A percentile compares a stretch with the other conserved stretches of the same genome.
These are phyloP conservation scores for Multifurca ochricompacta DNA, from an alignment of 768 basidiomycete species.

Conservation along the genomic window DNA sequence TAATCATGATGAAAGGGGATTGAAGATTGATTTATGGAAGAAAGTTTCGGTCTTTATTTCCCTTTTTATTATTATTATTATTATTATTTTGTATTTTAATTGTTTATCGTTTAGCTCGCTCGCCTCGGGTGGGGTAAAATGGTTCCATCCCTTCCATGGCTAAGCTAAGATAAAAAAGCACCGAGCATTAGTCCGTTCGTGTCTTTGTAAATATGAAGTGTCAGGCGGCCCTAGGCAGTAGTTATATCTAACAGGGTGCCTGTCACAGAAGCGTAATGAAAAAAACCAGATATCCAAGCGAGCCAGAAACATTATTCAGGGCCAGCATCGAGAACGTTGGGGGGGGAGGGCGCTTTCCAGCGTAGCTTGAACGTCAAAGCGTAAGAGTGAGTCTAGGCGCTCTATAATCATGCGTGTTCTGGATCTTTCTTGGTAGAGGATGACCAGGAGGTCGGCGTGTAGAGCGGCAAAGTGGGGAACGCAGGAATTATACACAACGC, in stretches of 20 bases:
- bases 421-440: not conserved
- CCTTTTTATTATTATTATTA: not conserved
- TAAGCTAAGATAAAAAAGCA: not conserved
- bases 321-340: too few relatives aligned
- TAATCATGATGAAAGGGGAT: not conserved
- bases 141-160: not conserved
- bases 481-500: not conserved
- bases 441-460: slow-evolving; percentile 6
- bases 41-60: too few relatives aligned
- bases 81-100: not conserved
- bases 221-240: not conserved
- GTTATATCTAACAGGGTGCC: too few relatives aligned
- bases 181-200: not conserved
- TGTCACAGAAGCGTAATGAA: not conserved
- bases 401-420: not conserved
- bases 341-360: not conserved
- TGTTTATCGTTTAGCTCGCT: too few relatives aligned
- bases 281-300: too few relatives aligned
- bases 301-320: not conserved
- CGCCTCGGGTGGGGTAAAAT: too few relatives aligned
- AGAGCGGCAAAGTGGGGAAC: slow-evolving; percentile 7
- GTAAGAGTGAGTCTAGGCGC: slow-evolving; percentile 4
- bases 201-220: not conserved
- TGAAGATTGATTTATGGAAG: slow-evolving; percentile 7
- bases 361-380: slow-evolving; percentile 9